Evolutionary conservation across 2,329 filamentous ascomycete species (phyloP), one percentile per base, ranked within the genome.

Genomic region (Aspergillus ochraceus): DNA sequence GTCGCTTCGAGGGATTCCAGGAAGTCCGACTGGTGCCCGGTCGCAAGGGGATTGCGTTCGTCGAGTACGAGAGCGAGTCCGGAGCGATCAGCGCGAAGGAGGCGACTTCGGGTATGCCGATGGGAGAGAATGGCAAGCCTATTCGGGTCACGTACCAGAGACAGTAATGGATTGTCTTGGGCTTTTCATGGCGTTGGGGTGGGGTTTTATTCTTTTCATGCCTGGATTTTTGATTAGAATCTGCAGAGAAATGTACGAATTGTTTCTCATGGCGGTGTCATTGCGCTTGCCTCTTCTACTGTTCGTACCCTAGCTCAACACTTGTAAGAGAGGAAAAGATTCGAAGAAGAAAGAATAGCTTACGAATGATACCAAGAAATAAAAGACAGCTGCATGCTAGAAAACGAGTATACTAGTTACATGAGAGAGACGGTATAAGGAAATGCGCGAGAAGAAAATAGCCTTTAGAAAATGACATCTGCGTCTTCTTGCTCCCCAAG

Each of bases 121-220:
- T 99, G 67, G 90, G 89, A 55, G 87, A 87, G 19, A 87, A 87
- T 50, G 85, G 85, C 66, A 91, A 92, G 79, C 82, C 87, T 8
- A 91, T 99, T 76, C 96, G 95, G 80, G 93, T 99, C 65, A 97
- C 95, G 14, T 99, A 96, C 83, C 95, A 98, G 80, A 85, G 93
- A 71, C 91, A 96, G 81, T 96, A 83, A 75, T 59, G 58, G 52
- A 42, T 30, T 57, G 42, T 67, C 60, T 56, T 63, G 52, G 60
- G 63, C 50, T 30, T 62, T 66, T 65, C 53, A 42, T 64, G 69
- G 72, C 71, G 70, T 74, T 73, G 62, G 68, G 71, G 61, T 66
- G 64, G 66, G 60, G 54, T 54, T 61, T 29, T 39, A 24, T 54
- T 57, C n/a, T 60, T 58, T 30, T 52, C 36, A 42, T 42, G 36